These are phyloP conservation scores for Peronospora destructor DNA, from an alignment of 352 stramenopile genomes.

Conservation along the genomic window DNA sequence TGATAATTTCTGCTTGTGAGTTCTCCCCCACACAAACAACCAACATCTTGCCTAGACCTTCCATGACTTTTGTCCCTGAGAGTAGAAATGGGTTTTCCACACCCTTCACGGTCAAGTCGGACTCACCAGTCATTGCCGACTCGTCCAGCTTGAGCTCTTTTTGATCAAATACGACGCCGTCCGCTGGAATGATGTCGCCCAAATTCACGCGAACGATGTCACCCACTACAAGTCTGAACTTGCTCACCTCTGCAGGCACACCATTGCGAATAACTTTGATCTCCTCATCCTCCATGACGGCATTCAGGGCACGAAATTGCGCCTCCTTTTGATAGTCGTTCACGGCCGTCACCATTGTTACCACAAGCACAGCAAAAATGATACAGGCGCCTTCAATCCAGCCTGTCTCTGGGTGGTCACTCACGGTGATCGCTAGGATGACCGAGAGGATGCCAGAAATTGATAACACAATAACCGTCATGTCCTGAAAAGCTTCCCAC, in stretches of 20 bases:
- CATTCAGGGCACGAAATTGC: constrained; percentile 85
- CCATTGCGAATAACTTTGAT: constrained; percentile 82
- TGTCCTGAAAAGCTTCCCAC: constrained; percentile 83
- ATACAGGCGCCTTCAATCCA: constrained; percentile 91
- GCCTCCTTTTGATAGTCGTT: constrained; percentile 91
- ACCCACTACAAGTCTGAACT: constrained; percentile 81
- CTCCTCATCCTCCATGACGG: constrained; percentile 75
- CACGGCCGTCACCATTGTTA: constrained; percentile 84
- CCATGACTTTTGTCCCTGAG: constrained; percentile 91
- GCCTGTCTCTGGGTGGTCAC: constrained; percentile 46
- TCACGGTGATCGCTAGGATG: constrained; percentile 43
- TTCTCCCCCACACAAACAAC: constrained; percentile 90
- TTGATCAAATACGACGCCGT: constrained; percentile 85
- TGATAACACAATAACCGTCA: constrained; percentile 65
- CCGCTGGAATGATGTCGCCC: constrained; percentile 87
- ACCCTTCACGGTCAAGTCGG: constrained; percentile 82
- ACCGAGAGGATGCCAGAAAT: constrained; percentile 51
- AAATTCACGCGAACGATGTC: constrained; percentile 80
- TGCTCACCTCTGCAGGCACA: constrained; percentile 48
- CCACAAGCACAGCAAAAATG: constrained; percentile 86
- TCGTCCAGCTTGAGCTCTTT: constrained; percentile 89
- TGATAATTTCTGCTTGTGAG: constrained; percentile 91
- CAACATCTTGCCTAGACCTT: constrained; percentile 89
- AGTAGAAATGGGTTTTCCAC: constrained; percentile 89
- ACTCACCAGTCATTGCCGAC: constrained; percentile 89